Conservation (phyloP, 495 filamentous ascomycete genomes). For the Hapsidospora chrysogenum region DNA sequence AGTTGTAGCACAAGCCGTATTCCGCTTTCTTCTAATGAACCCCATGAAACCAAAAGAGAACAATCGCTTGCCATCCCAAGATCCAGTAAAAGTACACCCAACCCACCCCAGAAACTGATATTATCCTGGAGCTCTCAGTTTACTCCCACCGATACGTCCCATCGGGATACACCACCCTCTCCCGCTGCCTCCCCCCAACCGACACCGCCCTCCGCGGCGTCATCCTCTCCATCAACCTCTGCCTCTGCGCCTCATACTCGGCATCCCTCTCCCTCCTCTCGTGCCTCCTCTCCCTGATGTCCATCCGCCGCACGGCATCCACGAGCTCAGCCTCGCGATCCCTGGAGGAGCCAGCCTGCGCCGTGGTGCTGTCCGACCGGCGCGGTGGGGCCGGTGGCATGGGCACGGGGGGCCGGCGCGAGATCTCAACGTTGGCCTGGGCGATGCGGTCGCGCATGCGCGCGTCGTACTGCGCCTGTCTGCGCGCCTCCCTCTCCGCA, state of each 20-base stretch:
- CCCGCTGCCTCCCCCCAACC: no score
- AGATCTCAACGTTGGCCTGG: constrained; percentile 4
- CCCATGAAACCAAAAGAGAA: no score
- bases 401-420: constrained; percentile 3
- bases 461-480: neutral
- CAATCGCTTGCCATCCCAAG: no score
- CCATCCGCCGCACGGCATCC: neutral
- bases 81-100: no score
- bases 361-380: neutral
- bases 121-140: no score
- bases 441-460: constrained; percentile 3
- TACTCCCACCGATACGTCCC: no score
- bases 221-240: constrained; percentile 2
- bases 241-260: constrained; percentile 2
- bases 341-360: neutral
- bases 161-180: no score
- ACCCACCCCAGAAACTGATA: no score
- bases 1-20: no score
- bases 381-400: constrained; percentile 1
- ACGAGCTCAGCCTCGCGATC: constrained; percentile 2
- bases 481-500: no score
- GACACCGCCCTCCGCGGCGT: neutral
- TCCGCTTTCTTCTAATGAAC: no score
- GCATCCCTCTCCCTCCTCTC: neutral
- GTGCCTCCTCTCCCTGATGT: neutral